phyloP scores from a whole-genome alignment of 306 rosid genomes.

The Ormosia emarginata region DNA sequence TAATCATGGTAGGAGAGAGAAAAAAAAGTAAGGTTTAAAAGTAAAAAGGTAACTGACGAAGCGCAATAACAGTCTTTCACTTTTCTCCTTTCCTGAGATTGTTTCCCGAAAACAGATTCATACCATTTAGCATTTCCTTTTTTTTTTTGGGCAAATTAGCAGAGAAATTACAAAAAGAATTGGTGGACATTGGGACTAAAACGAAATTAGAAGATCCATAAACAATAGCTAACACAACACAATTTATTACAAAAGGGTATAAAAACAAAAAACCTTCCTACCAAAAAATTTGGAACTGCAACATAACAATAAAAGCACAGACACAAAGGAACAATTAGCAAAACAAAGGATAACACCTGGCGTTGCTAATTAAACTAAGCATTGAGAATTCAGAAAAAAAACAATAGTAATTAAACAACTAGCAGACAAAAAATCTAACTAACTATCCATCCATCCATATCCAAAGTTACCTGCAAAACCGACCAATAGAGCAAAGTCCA shows the following conservation, averaged over 20 bases:
- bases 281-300: conserved; percentile 14
- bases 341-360: background rate
- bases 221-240: background rate
- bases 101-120: too few relatives aligned
- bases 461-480: conserved; percentile 62
- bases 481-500: conserved; percentile 62
- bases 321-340: background rate
- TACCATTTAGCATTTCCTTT: too few relatives aligned
- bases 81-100: too few relatives aligned
- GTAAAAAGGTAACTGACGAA: too few relatives aligned
- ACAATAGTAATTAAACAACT: background rate
- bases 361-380: background rate
- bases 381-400: background rate
- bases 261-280: background rate
- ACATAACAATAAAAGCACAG: background rate
- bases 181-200: background rate
- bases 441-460: too few relatives aligned
- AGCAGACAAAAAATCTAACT: background rate
- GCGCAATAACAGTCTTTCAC: too few relatives aligned
- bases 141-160: background rate
- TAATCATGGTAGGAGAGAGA: too few relatives aligned
- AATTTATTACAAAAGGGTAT: background rate
- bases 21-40: too few relatives aligned
- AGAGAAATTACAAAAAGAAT: background rate
- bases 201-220: background rate